These are phyloP conservation scores for Pisolithus orientalis DNA, from an alignment of 768 basidiomycete species.

Conservation along the genomic window DNA sequence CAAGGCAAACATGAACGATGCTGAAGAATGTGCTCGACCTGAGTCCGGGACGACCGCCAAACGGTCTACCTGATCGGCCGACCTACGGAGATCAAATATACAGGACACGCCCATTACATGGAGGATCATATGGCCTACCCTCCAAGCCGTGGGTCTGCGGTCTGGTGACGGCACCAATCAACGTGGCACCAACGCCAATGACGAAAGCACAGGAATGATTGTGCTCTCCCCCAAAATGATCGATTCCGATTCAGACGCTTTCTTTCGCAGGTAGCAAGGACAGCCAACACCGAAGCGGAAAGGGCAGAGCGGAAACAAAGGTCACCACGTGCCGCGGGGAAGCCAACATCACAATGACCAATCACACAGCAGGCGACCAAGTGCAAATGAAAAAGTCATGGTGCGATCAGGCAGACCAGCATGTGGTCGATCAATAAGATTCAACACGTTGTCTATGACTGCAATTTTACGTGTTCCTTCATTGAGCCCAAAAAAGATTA, in stretches of 20 bases:
- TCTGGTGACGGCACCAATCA: conserved; percentile 13
- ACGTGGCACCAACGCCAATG: neutral
- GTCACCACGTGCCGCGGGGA: neutral
- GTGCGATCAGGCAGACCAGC: neutral
- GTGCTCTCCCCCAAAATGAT: neutral
- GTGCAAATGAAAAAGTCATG: conserved; percentile 1
- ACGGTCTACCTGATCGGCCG: neutral
- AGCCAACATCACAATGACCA: neutral
- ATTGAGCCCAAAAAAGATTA: neutral
- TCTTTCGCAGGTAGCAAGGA: neutral
- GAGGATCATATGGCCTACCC: neutral
- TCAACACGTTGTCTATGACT: neutral
- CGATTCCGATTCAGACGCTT: neutral
- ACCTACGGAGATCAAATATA: neutral
- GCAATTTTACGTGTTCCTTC: neutral
- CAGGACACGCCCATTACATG: neutral
- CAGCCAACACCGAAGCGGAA: neutral
- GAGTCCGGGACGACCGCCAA: neutral
- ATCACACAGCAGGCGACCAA: neutral
- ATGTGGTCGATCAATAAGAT: conserved; percentile 1
- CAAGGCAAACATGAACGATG: neutral
- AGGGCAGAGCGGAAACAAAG: too few relatives aligned
- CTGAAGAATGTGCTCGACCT: neutral
- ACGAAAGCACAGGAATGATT: neutral
- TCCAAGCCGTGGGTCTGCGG: conserved; percentile 5